Conservation (phyloP, 1,139 yeast genomes). For the Suzukiozyma palmioleophila region DNA sequence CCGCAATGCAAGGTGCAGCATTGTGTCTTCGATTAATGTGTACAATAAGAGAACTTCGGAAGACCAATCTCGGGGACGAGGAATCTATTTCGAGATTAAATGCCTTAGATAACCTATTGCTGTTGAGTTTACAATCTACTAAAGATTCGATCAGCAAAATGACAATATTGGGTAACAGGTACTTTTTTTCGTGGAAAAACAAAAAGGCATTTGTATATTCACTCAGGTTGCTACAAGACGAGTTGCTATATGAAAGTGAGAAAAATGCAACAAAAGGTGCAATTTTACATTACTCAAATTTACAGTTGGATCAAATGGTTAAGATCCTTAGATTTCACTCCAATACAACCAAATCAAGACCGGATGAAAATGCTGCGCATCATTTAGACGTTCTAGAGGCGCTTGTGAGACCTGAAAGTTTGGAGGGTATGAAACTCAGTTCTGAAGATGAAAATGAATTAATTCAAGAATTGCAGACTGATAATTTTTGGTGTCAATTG, state of each 20-base stretch:
- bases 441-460: slow-evolving; percentile 6
- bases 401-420: slow-evolving; percentile 3
- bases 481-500: slow-evolving; percentile 8
- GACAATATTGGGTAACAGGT: background rate
- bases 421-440: background rate
- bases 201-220: slow-evolving; percentile 1
- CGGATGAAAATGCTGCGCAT: background rate
- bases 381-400: background rate
- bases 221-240: background rate
- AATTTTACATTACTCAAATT: slow-evolving; percentile 5
- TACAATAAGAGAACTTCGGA: slow-evolving; percentile 6
- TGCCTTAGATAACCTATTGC: background rate
- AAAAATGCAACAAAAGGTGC: slow-evolving; percentile 3
- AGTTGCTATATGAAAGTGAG: background rate
- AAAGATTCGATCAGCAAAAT: background rate
- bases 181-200: slow-evolving; percentile 2
- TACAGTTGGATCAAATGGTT: slow-evolving; percentile 1
- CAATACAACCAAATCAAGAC: slow-evolving; percentile 5
- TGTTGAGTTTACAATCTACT: slow-evolving; percentile 1
- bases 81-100: background rate
- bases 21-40: slow-evolving; percentile 7
- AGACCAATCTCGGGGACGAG: background rate
- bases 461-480: slow-evolving; percentile 7
- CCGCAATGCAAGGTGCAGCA: slow-evolving; percentile 4
- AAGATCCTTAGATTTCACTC: slow-evolving; percentile 8